Conservation (phyloP, 1,284 basidiomycete species). For the Pseudozyma tsukubaensis region DNA sequence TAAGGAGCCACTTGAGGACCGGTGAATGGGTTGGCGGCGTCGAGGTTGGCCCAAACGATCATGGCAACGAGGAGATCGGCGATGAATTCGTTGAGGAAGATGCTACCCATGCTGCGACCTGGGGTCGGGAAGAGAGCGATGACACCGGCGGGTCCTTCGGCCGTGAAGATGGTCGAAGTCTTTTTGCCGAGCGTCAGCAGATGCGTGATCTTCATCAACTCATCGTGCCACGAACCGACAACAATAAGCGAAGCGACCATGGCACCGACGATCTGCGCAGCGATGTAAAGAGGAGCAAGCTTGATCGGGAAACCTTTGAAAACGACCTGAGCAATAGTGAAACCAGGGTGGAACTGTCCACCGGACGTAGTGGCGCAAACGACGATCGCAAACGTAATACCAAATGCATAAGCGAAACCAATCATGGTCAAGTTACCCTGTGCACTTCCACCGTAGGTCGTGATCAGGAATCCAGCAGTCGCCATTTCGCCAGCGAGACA, state of each 20-base stretch:
- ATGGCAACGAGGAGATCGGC: conserved; percentile 52
- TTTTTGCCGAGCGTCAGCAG: conserved; percentile 42
- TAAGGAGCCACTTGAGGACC: conserved; percentile 50
- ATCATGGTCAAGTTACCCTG: conserved; percentile 55
- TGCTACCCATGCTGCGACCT: conserved; percentile 43
- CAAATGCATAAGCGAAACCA: conserved; percentile 57
- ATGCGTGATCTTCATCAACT: conserved; percentile 45
- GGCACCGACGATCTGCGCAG: conserved; percentile 52
- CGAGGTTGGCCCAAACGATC: conserved; percentile 59
- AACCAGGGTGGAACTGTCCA: conserved; percentile 55
- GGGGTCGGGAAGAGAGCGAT: conserved; percentile 57
- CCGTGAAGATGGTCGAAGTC: conserved; percentile 44
- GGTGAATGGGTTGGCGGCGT: conserved; percentile 56
- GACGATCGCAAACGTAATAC: conserved; percentile 57
- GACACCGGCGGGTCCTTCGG: conserved; percentile 54
- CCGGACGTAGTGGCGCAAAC: conserved; percentile 55
- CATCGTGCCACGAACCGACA: conserved; percentile 46
- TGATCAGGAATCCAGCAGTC: conserved; percentile 47
- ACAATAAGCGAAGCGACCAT: conserved; percentile 54
- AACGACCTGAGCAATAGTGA: conserved; percentile 57
- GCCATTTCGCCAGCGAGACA: conserved; percentile 57
- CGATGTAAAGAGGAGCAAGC: conserved; percentile 55
- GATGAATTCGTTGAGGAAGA: conserved; percentile 61
- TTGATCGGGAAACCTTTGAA: conserved; percentile 61
- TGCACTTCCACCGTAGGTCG: conserved; percentile 34